These are phyloP conservation scores for Chamaecrista fasciculata DNA, from an alignment of 306 rosid species.

Conservation along the genomic window DNA sequence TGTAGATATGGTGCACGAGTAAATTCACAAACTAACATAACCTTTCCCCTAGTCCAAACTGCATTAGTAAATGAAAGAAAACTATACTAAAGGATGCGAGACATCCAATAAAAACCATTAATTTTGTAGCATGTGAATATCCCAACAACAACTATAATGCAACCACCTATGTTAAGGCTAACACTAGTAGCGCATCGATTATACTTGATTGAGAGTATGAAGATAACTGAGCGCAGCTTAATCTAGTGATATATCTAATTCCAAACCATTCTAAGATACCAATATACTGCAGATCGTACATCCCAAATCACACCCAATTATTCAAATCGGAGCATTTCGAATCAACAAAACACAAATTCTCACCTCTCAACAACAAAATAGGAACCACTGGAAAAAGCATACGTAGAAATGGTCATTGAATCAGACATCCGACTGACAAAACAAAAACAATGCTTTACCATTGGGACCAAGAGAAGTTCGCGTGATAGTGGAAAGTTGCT, in stretches of 20 bases:
- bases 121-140: not conserved
- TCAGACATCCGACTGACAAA: not conserved
- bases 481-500: constrained; percentile 83
- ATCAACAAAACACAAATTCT: not conserved
- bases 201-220: not conserved
- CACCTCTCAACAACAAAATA: not conserved
- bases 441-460: constrained; percentile 41
- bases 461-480: constrained; percentile 95
- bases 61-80: not conserved
- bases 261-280: not conserved
- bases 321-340: constrained; percentile 8
- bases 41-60: not conserved
- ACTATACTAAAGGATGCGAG: not conserved
- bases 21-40: not conserved
- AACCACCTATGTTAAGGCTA: not conserved
- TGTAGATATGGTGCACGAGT: not conserved
- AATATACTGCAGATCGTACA: not conserved
- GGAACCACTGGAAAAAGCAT: not conserved
- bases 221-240: not conserved
- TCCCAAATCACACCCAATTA: not conserved
- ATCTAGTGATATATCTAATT: not conserved
- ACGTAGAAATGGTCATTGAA: not conserved
- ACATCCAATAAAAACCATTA: not conserved
- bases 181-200: not conserved
- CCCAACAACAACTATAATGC: not conserved